Percentiles rank a stretch among this genome's conserved stretches.
These are phyloP conservation scores for Kokia cookei DNA, from an alignment of 441 rosid species.

Conservation along the genomic window DNA sequence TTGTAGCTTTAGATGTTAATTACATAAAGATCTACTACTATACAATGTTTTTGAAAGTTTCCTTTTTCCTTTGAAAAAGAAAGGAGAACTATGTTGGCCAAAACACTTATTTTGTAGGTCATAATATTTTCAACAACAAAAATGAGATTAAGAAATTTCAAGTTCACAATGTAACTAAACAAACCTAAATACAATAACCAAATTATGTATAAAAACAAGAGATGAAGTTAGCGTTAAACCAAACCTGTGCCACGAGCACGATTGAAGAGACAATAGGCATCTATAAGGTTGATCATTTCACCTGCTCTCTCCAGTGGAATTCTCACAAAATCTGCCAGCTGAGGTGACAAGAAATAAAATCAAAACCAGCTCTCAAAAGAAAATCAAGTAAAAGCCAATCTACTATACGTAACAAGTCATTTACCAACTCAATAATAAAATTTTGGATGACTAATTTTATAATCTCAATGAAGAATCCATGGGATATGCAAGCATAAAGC, in stretches of 20 bases:
- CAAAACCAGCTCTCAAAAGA: constrained; percentile 6
- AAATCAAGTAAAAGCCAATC: not conserved
- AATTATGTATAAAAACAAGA: not conserved
- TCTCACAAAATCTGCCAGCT: constrained; percentile 96
- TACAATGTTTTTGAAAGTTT: not conserved
- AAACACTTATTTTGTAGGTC: not conserved
- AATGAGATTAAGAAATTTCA: not conserved
- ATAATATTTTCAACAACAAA: not conserved
- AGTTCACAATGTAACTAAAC: not conserved
- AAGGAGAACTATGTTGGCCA: not conserved
- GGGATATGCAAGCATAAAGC: not conserved
- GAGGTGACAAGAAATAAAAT: constrained; percentile 17
- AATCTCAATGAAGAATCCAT: not conserved
- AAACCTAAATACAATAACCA: not conserved
- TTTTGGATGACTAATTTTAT: not conserved
- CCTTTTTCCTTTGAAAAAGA: not conserved
- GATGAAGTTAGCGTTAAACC: not conserved
- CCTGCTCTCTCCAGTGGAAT: constrained; percentile 81
- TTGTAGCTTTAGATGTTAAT: not conserved
- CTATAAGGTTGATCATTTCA: constrained; percentile 93
- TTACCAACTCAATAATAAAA: not conserved
- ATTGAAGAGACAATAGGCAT: constrained; percentile 87
- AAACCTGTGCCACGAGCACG: constrained; percentile 97
- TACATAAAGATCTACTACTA: not conserved
- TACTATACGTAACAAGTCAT: not conserved